Evolutionary conservation across 805 yeast species (phyloP).

Genomic region (Pichia manshurica): DNA sequence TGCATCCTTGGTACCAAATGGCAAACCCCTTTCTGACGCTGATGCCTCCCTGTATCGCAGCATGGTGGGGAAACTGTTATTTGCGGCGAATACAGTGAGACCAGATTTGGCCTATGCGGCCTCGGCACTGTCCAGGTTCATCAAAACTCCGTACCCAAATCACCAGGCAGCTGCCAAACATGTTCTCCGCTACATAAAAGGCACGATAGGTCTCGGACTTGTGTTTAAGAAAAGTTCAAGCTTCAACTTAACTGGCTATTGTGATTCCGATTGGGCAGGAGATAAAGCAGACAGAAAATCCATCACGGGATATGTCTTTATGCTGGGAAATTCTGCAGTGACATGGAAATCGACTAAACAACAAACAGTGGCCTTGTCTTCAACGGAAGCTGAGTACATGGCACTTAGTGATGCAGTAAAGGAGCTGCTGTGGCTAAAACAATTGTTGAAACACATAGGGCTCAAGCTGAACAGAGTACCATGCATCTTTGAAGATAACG

Average conservation of each 20-base stretch:
- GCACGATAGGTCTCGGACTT: background rate
- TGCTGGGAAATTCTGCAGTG: conserved; percentile 5
- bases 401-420: conserved; percentile 3
- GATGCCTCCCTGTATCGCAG: conserved; percentile 2
- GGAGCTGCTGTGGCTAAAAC: conserved; percentile 1
- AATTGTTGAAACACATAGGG: background rate
- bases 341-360: conserved; percentile 5
- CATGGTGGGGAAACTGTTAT: conserved; percentile 6
- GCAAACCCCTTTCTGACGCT: background rate
- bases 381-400: conserved; percentile 3
- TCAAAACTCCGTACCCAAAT: conserved; percentile 1
- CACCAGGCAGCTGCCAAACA: conserved; percentile 6
- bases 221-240: background rate
- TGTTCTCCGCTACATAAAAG: conserved; percentile 6
- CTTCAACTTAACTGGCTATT: conserved; percentile 2
- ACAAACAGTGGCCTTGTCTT: background rate
- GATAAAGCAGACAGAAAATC: conserved; percentile 12
- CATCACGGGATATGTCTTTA: conserved; percentile 11
- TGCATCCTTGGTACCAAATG: background rate
- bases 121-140: conserved; percentile 1
- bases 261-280: conserved; percentile 16
- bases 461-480: background rate
- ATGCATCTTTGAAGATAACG: conserved; percentile 5
- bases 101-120: conserved; percentile 4
- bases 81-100: conserved; percentile 2